Evolutionary conservation across 2,329 filamentous ascomycete species (phyloP).

Genomic region (Beauveria bassiana): DNA sequence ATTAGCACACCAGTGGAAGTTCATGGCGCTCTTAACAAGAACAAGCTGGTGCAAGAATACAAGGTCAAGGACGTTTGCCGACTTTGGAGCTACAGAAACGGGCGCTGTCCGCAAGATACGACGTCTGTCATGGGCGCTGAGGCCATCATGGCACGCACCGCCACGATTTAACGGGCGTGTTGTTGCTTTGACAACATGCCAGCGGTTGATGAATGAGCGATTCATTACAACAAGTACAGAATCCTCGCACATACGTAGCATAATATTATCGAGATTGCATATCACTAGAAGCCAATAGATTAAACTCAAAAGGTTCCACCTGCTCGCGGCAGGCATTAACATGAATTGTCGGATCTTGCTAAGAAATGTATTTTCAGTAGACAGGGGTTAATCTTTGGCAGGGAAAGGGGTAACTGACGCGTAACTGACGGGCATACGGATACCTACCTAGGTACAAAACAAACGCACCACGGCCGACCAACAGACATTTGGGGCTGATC

Average conservation of each 20-base stretch:
- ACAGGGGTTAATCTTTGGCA: too few relatives aligned
- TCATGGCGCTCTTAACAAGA: slow-evolving; percentile 23
- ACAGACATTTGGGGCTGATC: too few relatives aligned
- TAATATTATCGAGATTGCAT: background rate
- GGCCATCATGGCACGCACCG: slow-evolving; percentile 30
- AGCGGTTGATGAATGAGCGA: background rate
- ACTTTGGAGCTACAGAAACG: slow-evolving; percentile 56
- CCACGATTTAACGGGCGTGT: slow-evolving; percentile 26
- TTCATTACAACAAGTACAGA: background rate
- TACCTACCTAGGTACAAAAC: too few relatives aligned
- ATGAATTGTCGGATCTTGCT: too few relatives aligned
- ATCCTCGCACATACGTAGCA: background rate
- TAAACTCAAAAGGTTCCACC: background rate
- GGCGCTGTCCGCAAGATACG: slow-evolving; percentile 40
- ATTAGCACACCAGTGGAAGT: slow-evolving; percentile 30
- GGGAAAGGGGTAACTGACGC: too few relatives aligned
- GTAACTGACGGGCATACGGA: too few relatives aligned
- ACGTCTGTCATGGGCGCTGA: slow-evolving; percentile 29
- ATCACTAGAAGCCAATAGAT: background rate
- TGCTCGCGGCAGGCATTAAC: too few relatives aligned
- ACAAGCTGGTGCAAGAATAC: slow-evolving; percentile 26
- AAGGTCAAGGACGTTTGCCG: slow-evolving; percentile 54
- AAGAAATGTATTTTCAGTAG: too few relatives aligned
- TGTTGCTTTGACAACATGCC: too few relatives aligned
- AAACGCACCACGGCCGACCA: too few relatives aligned